A percentile compares a stretch with the other conserved stretches of the same genome.
Evolutionary conservation across 2,329 filamentous ascomycete species (phyloP).

Genomic region (Dactylellina haptotyla): DNA sequence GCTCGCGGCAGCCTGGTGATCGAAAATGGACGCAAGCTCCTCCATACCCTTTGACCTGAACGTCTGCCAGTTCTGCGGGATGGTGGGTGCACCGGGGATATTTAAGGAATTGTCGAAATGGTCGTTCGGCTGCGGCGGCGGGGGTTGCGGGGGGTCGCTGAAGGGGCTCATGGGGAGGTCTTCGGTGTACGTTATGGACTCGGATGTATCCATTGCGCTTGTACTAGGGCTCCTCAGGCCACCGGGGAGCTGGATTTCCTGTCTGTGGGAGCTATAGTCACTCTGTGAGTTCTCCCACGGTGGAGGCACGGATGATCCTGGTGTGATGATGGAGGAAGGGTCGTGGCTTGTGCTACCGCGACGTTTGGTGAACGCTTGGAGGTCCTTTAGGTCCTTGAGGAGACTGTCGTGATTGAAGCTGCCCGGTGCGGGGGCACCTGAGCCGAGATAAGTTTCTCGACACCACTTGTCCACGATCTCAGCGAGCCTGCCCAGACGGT

Average conservation of each 20-base stretch:
- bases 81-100: slow-evolving; percentile 32
- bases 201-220: slow-evolving; percentile 50
- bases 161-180: slow-evolving; percentile 51
- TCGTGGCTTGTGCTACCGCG: slow-evolving; percentile 40
- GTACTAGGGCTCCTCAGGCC: slow-evolving; percentile 46
- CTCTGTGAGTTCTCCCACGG: slow-evolving; percentile 41
- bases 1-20: not conserved
- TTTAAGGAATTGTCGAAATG: slow-evolving; percentile 40
- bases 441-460: slow-evolving; percentile 55
- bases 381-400: slow-evolving; percentile 45
- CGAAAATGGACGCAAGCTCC: slow-evolving; percentile 44
- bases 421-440: slow-evolving; percentile 18
- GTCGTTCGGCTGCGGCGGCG: slow-evolving; percentile 27
- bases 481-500: slow-evolving; percentile 55
- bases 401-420: slow-evolving; percentile 44
- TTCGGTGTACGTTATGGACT: slow-evolving; percentile 42
- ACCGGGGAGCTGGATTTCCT: slow-evolving; percentile 42
- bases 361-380: slow-evolving; percentile 47
- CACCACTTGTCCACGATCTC: slow-evolving; percentile 58
- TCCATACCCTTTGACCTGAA: slow-evolving; percentile 46
- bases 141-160: slow-evolving; percentile 38
- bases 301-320: slow-evolving; percentile 19
- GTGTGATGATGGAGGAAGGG: slow-evolving; percentile 31
- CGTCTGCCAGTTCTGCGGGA: slow-evolving; percentile 38
- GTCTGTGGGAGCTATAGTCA: slow-evolving; percentile 30